A percentile compares a stretch with the other conserved stretches of the same genome.
phyloP scores from a whole-genome alignment of 441 rosid genomes.

The Jatropha podagrica region DNA sequence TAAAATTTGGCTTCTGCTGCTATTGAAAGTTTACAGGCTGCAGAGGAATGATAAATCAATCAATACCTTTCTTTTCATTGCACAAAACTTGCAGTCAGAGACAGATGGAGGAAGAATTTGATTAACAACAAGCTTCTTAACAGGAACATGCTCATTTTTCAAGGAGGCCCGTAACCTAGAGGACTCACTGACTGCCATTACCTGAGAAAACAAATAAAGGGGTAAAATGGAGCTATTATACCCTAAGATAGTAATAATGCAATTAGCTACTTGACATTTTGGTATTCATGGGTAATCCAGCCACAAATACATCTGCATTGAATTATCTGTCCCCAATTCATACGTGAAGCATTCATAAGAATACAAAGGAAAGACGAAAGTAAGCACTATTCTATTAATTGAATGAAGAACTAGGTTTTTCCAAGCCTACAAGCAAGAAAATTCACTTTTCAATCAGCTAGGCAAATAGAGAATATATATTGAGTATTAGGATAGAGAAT shows the following conservation, averaged over 20 bases:
- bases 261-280: not conserved
- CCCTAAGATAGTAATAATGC: not conserved
- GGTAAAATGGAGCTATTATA: not conserved
- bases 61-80: conserved; percentile 80
- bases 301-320: not conserved
- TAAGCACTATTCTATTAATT: not conserved
- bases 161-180: conserved; percentile 74
- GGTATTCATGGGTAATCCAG: not conserved
- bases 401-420: not conserved
- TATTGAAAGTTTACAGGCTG: not conserved
- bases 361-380: not conserved
- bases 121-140: conserved; percentile 75
- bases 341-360: not conserved
- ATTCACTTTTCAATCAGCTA: not conserved
- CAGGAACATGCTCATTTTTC: conserved; percentile 85
- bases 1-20: not conserved
- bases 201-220: conserved; percentile 36
- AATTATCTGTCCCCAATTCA: not conserved
- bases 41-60: not conserved
- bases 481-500: not conserved
- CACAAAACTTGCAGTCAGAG: conserved; percentile 91
- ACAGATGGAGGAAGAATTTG: conserved; percentile 81
- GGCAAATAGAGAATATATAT: not conserved
- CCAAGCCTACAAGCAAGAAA: not conserved
- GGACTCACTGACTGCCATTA: conserved; percentile 93